Evolutionary conservation across 176 grass and related monocot species (phyloP).

Genomic region (Carex pumila): DNA sequence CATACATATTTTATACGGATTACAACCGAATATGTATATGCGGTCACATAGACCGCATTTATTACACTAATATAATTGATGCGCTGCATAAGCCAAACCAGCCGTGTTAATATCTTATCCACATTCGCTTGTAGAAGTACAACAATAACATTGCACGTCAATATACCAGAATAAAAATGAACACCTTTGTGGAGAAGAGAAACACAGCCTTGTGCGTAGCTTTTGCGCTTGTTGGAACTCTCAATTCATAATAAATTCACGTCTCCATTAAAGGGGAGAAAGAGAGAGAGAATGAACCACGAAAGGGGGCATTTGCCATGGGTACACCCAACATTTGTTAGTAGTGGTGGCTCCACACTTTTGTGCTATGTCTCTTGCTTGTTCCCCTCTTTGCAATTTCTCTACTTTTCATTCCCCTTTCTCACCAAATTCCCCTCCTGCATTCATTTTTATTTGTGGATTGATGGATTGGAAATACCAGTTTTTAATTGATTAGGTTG

Average conservation of each 20-base stretch:
- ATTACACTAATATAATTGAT: too few relatives aligned
- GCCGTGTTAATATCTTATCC: too few relatives aligned
- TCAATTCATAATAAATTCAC: background rate
- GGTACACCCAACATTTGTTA: constrained; percentile 5
- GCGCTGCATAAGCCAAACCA: too few relatives aligned
- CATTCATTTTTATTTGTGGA: background rate
- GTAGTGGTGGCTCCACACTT: constrained; percentile 9
- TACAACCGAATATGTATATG: too few relatives aligned
- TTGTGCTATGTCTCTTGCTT: constrained; percentile 13
- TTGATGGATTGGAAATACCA: background rate
- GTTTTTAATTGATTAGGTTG: background rate
- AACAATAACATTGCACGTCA: background rate
- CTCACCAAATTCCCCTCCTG: constrained; percentile 9
- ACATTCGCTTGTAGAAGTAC: background rate
- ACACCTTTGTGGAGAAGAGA: background rate
- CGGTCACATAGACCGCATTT: too few relatives aligned
- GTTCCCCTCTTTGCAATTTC: constrained; percentile 7
- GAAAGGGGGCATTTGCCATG: constrained; percentile 7
- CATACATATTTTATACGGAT: too few relatives aligned
- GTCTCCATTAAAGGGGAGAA: background rate
- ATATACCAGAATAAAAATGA: background rate
- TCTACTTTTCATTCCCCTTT: constrained; percentile 1
- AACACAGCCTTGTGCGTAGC: background rate
- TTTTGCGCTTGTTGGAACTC: background rate
- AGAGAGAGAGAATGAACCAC: background rate